Base-by-base conservation (phyloP, 208 protist genomes). In the Angomonas deanei region DNA sequence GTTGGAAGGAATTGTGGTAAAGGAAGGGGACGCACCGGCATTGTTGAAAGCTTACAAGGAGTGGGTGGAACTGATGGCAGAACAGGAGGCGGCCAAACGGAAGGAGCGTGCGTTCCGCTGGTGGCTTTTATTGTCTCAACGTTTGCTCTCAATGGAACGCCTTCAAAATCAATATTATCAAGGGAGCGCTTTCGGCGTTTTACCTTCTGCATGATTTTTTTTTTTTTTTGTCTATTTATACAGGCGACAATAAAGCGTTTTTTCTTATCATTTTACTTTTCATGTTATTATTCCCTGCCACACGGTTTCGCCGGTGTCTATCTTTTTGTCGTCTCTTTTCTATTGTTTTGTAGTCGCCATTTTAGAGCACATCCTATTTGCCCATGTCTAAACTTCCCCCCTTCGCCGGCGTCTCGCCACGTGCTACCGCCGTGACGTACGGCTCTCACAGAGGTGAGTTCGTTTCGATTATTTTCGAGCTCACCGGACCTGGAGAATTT, bases 391-490 rank as follows among this genome's bases (percentile, higher is more conserved):
- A 78, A 53, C 57, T 96, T 21, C 91, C 91, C 0, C 74, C 70
- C 11, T 96, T 84, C 70, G 80, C 74, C 2, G 91, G 91, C 10
- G 85, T 93, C 32, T 84, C 91, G 21, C 91, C 87, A n/a, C 87
- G 87, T 13, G 84, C 92, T 42, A 91, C 85, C 8, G 78, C 84
- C 23, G 70, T 77, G 55, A 83, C 74, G 15, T 78, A 83, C 55
- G 46, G 69, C 39, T 66, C 82, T 0, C 84, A 93, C 63, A 78
- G 86, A 19, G 87, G 91, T n/a, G 76, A 91, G 71, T 94, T 86
- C 67, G 80, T 96, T 1, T 91, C 91, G 21, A 82, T 96, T 59
- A 81, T 96, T 32, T 74, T 92, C 27, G 73, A 79, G 64, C 79
- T 90, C 27, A 84, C 75, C 15, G 87, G 81, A n/a, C 80, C 77